phyloP scores from a whole-genome alignment of 371 early-diverging fungal genomes.

The Phascolomyces articulosus region DNA sequence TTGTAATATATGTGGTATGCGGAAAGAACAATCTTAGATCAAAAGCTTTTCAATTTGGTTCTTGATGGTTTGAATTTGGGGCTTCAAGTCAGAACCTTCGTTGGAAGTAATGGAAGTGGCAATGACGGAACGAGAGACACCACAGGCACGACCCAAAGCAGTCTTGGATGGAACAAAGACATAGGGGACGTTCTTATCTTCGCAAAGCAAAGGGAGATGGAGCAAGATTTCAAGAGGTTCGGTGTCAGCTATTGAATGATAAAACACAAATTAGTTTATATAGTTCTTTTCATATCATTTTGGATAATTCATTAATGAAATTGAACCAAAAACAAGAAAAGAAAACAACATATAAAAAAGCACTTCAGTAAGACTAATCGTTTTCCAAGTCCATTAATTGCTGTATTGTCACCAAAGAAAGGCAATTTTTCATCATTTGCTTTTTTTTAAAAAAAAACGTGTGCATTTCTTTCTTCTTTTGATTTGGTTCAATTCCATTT shows the following conservation, averaged over 20 bases:
- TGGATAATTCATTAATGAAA: background rate
- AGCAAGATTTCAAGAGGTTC: slow-evolving; percentile 98
- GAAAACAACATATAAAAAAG: background rate
- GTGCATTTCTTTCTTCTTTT: background rate
- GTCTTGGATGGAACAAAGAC: slow-evolving; percentile 95
- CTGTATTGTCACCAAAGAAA: slow-evolving; percentile 17
- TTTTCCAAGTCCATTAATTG: slow-evolving; percentile 15
- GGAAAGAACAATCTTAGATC: slow-evolving; percentile 57
- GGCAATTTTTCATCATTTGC: slow-evolving; percentile 18
- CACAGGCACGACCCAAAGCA: slow-evolving; percentile 98
- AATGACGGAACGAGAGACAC: slow-evolving; percentile 95
- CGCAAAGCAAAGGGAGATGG: slow-evolving; percentile 97
- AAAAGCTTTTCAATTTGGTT: slow-evolving; percentile 91
- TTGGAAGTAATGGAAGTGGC: slow-evolving; percentile 95
- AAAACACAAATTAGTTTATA: slow-evolving; percentile 6
- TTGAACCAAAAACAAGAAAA: background rate
- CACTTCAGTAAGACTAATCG: slow-evolving; percentile 33
- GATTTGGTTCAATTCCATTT: background rate
- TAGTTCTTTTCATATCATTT: background rate
- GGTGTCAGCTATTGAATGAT: slow-evolving; percentile 79
- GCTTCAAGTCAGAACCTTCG: slow-evolving; percentile 94
- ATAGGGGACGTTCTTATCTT: slow-evolving; percentile 98
- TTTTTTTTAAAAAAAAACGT: background rate
- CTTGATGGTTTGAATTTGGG: slow-evolving; percentile 91
- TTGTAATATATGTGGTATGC: background rate